Base-by-base conservation (phyloP, 805 yeast genomes). In the Cyberlindnera japonica region DNA sequence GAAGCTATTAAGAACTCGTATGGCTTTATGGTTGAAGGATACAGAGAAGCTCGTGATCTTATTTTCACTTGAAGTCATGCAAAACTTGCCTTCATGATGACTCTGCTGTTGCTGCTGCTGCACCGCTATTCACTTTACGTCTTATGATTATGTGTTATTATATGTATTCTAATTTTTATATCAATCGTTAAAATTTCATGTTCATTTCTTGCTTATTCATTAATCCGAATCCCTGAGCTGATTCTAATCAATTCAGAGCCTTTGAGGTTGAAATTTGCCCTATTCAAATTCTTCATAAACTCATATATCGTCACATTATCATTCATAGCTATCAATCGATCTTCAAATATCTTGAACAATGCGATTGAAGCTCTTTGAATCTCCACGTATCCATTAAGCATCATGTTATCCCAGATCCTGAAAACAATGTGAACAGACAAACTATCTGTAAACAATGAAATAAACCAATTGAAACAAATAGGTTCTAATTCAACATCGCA, bases 381-480 rank as follows among this genome's bases (percentile, higher is more conserved):
- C 40, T 61, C 70, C 2, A 57, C 55, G 33, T 62, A 68, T 4
- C 72, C 72, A 35, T 51, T 47, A 13, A 67, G 53, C 53, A 72
- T 64, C 35, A 77, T 51, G 15, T 68, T 62, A 51, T 77, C 83
- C 67, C 79, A 71, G 8, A 77, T 55, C 35, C 73, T 63, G 54
- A 75, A 71, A 59, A 79, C 67, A 2, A 71, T 62, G 23, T 77
- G 79, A 2, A 72, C 62, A 1, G 75, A 71, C n/a, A 74, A 52
- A 25, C 74, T 64, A 33, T 67, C 80, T 0, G 77, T 70, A 52
- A 75, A 77, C 22, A 78, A 55, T 9, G 77, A 65, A 13, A 77
- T 61, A 63, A 79, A 75, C 83, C 83, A 77, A 43, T 74, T 72
- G 50, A 75, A 66, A 11, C 79, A 67, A 18, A 76, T 65, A 14